Evolutionary conservation across 805 yeast species (phyloP).

Genomic region (Wickerhamomyces tratensis): DNA sequence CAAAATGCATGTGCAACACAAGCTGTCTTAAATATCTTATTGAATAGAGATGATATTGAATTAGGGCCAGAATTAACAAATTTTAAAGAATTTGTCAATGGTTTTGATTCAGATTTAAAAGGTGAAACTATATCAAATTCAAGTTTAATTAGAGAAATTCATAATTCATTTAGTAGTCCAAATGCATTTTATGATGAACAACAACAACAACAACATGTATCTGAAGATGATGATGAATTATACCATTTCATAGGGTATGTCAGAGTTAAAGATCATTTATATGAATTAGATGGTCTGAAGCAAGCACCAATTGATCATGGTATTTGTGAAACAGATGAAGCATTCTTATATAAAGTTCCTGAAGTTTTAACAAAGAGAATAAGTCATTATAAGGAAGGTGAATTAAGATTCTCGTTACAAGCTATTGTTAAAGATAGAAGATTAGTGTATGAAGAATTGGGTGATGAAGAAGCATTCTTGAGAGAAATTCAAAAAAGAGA

Average conservation of each 20-base stretch:
- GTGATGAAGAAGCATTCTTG: constrained; percentile 28
- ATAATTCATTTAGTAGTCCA: constrained; percentile 55
- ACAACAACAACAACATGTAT: constrained; percentile 11
- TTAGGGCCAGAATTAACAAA: constrained; percentile 39
- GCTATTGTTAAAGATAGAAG: constrained; percentile 45
- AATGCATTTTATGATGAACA: constrained; percentile 36
- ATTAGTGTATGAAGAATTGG: constrained; percentile 23
- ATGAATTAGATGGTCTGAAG: constrained; percentile 57
- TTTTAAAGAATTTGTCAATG: constrained; percentile 38
- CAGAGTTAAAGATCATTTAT: constrained; percentile 30
- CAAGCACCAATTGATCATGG: constrained; percentile 46
- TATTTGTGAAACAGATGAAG: constrained; percentile 27
- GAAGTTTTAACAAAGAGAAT: constrained; percentile 37
- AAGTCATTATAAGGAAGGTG: constrained; percentile 32
- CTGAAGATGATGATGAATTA: constrained; percentile 38
- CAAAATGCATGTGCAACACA: constrained; percentile 72
- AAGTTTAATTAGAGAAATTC: constrained; percentile 43
- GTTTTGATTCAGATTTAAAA: constrained; percentile 44
- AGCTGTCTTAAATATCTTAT: constrained; percentile 49
- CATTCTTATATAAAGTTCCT: constrained; percentile 32
- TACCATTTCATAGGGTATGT: constrained; percentile 56
- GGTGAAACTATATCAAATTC: constrained; percentile 58
- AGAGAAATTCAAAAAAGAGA: constrained; percentile 38
- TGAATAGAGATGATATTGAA: constrained; percentile 33
- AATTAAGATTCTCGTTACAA: constrained; percentile 46